Percentiles rank a stretch among this genome's conserved stretches.
phyloP scores from a whole-genome alignment of 441 rosid genomes.

The Rhodomyrtus psidioides region DNA sequence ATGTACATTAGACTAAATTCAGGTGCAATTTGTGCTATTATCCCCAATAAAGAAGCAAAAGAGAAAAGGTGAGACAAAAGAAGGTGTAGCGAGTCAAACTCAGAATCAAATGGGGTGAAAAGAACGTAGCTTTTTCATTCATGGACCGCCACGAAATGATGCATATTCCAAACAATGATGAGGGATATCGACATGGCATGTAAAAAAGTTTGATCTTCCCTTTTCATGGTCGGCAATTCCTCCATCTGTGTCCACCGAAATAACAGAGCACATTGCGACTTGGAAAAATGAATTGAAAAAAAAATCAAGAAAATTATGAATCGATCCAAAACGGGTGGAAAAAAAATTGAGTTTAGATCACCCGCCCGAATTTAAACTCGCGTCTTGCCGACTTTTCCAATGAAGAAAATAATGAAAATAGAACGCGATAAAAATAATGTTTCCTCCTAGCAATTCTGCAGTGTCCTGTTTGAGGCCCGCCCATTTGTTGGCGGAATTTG shows the following conservation, averaged over 20 bases:
- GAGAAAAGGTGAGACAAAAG: not conserved
- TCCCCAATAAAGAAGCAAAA: no score
- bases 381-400: not conserved
- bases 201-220: not conserved
- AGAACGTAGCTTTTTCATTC: not conserved
- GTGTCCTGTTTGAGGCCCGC: not conserved
- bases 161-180: not conserved
- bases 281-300: not conserved
- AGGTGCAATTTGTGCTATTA: no score
- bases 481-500: not conserved
- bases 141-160: not conserved
- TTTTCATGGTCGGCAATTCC: not conserved
- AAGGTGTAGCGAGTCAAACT: not conserved
- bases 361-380: not conserved
- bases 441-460: not conserved
- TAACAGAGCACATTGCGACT: not conserved
- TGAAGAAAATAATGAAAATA: not conserved
- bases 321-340: not conserved
- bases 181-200: not conserved
- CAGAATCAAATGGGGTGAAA: not conserved
- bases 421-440: not conserved
- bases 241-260: not conserved
- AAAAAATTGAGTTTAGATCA: not conserved
- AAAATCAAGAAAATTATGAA: not conserved
- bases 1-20: no score